These are phyloP conservation scores for Saposhnikovia divaricata DNA, from an alignment of 129 eudicot genomes.

Conservation along the genomic window DNA sequence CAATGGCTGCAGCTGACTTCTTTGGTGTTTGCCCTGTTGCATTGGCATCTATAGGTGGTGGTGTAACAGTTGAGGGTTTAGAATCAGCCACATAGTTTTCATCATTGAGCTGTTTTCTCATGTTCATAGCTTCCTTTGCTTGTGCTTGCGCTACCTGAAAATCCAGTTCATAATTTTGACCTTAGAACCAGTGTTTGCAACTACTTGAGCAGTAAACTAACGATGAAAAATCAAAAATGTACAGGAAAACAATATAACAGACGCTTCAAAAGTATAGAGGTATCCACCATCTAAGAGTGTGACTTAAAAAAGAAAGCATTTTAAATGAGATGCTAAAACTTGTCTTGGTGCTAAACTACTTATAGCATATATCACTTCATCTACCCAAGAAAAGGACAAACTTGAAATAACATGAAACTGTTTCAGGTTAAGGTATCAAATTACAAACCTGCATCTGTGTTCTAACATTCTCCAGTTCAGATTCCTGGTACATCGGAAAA, in stretches of 20 bases:
- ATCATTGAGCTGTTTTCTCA: conserved; percentile 58
- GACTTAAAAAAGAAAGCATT: background rate
- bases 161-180: background rate
- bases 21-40: conserved; percentile 30
- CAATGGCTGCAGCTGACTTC: conserved; percentile 65
- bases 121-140: conserved; percentile 44
- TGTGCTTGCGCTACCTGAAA: conserved; percentile 91
- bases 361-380: background rate
- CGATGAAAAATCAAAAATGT: background rate
- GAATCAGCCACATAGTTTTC: conserved; percentile 44
- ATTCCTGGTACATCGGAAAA: conserved; percentile 43
- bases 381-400: background rate
- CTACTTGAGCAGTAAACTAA: background rate
- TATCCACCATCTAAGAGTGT: background rate
- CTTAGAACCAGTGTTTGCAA: background rate
- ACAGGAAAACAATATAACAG: background rate
- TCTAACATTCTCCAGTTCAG: conserved; percentile 88
- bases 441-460: conserved; percentile 85
- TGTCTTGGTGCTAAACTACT: background rate
- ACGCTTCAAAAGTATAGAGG: background rate
- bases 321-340: background rate
- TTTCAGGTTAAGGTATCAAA: background rate
- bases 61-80: conserved; percentile 27
- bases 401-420: background rate
- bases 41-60: conserved; percentile 21